A percentile compares a stretch with the other conserved stretches of the same genome.
Conservation (phyloP, 805 yeast species). For the Kodamaea fukazawae region DNA sequence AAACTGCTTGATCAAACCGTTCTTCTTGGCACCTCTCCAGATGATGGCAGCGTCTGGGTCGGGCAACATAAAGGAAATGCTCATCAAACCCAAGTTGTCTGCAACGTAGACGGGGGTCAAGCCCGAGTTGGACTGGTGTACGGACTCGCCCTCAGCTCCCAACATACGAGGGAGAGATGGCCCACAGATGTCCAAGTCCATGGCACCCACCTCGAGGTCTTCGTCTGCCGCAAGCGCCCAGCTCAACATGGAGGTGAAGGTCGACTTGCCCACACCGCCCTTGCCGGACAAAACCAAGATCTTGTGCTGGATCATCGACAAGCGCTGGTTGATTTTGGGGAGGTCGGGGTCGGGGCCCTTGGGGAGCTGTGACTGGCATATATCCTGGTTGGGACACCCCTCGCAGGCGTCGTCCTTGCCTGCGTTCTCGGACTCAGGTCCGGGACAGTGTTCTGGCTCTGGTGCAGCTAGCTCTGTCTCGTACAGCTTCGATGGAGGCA, state of each 20-base stretch:
- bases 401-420: conserved; percentile 92
- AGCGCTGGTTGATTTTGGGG: conserved; percentile 65
- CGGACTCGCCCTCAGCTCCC: conserved; percentile 81
- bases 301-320: conserved; percentile 71
- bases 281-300: conserved; percentile 75
- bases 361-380: conserved; percentile 79
- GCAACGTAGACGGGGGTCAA: conserved; percentile 97
- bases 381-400: conserved; percentile 91
- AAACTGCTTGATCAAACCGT: conserved; percentile 88
- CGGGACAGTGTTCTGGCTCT: conserved; percentile 98
- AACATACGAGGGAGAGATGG: conserved; percentile 95
- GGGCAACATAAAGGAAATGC: conserved; percentile 92
- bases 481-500: conserved; percentile 4
- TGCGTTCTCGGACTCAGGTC: conserved; percentile 91
- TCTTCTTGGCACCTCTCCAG: conserved; percentile 97
- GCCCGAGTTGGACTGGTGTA: conserved; percentile 88
- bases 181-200: conserved; percentile 97
- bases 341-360: conserved; percentile 96
- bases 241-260: conserved; percentile 91
- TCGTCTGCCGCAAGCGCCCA: conserved; percentile 90
- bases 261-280: conserved; percentile 97
- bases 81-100: conserved; percentile 93
- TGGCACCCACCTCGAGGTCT: conserved; percentile 85
- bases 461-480: conserved; percentile 48
- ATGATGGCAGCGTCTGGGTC: conserved; percentile 90